phyloP scores from a whole-genome alignment of 441 rosid species.

The Bocquillonia castaneifolia region DNA sequence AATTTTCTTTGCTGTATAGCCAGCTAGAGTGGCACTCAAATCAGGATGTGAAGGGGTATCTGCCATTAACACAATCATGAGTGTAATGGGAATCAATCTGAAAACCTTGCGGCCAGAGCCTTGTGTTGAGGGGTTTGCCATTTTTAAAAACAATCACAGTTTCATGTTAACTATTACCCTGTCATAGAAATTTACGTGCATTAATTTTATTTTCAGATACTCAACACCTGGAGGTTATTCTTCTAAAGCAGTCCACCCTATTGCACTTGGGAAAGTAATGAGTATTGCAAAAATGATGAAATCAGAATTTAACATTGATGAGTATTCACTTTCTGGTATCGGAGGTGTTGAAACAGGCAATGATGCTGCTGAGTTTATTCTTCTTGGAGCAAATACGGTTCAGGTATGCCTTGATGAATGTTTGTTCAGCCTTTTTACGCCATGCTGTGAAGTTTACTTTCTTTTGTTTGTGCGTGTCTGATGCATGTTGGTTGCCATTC shows the following conservation, averaged over 20 bases:
- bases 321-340: conserved; percentile 76
- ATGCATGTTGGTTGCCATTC: neutral
- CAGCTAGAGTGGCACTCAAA: conserved; percentile 72
- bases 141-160: conserved; percentile 18
- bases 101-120: conserved; percentile 86
- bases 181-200: conserved; percentile 6
- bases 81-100: conserved; percentile 89
- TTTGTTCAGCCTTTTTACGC: neutral
- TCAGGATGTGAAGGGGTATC: conserved; percentile 81
- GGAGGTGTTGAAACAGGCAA: conserved; percentile 94
- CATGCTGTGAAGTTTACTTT: neutral
- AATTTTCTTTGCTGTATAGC: conserved; percentile 40
- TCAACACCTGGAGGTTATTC: conserved; percentile 99
- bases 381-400: conserved; percentile 86
- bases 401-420: conserved; percentile 46
- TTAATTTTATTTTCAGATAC: conserved; percentile 47
- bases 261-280: conserved; percentile 88
- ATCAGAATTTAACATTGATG: conserved; percentile 52
- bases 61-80: conserved; percentile 93
- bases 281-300: conserved; percentile 84
- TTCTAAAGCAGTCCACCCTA: conserved; percentile 88
- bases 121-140: conserved; percentile 85
- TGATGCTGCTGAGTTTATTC: conserved; percentile 91
- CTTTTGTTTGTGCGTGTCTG: neutral
- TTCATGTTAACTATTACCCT: conserved; percentile 10